Conservation (phyloP, 169 alveolate genomes). For the Eimeria sp. region DNA sequence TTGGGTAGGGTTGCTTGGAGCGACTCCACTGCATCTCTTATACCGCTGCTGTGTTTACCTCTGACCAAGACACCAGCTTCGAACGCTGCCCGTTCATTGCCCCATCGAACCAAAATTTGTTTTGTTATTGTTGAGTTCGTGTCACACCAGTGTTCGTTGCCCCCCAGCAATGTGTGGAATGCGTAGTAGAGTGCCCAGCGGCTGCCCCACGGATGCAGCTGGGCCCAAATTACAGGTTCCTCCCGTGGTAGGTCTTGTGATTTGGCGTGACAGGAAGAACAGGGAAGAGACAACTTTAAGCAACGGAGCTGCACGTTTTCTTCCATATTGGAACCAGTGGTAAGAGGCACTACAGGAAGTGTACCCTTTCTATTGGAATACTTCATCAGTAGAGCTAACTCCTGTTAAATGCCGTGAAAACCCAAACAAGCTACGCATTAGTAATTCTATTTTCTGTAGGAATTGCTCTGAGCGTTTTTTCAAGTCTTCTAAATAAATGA, state of each 20-base stretch:
- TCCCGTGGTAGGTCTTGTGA: neutral
- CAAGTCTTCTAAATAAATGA: neutral
- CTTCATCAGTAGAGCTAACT: neutral
- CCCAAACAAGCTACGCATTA: neutral
- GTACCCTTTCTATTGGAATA: neutral
- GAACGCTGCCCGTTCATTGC: neutral
- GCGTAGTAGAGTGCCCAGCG: neutral
- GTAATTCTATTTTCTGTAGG: neutral
- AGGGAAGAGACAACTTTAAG: constrained; percentile 27
- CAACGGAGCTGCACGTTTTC: constrained; percentile 68
- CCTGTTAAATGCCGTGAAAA: neutral
- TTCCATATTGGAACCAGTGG: constrained; percentile 50
- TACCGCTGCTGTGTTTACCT: neutral
- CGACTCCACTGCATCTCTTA: neutral
- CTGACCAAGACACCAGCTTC: neutral
- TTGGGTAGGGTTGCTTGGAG: constrained; percentile 16
- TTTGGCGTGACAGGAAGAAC: constrained; percentile 36
- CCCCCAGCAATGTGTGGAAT: neutral
- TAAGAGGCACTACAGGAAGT: constrained; percentile 1
- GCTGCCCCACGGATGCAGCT: neutral
- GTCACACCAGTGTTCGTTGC: neutral
- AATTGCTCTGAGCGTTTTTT: neutral
- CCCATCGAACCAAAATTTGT: neutral
- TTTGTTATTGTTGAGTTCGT: neutral
- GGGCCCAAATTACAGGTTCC: neutral